Conservation (phyloP, 2,329 filamentous ascomycete species). For the Fusarium clavum region DNA sequence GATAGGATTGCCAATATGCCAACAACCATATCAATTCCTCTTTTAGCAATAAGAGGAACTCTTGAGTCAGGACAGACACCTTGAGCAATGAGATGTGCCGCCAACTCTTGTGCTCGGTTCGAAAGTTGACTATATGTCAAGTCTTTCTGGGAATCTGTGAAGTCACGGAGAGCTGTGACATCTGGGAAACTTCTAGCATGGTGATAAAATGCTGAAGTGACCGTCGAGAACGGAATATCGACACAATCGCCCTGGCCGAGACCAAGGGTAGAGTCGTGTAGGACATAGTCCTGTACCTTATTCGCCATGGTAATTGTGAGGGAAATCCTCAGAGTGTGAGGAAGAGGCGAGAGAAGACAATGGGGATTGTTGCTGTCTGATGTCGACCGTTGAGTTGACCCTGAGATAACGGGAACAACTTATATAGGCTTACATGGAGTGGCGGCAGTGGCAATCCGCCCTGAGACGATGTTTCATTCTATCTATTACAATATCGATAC, state of each 20-base stretch:
- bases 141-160: constrained; percentile 47
- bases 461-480: constrained; percentile 34
- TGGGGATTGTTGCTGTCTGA: constrained; percentile 29
- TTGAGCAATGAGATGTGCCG: constrained; percentile 52
- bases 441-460: constrained; percentile 25
- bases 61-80: constrained; percentile 60
- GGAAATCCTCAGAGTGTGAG: neutral
- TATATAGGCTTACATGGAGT: constrained; percentile 37
- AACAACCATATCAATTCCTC: constrained; percentile 67
- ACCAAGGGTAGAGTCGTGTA: constrained; percentile 1
- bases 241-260: constrained; percentile 38
- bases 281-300: constrained; percentile 8
- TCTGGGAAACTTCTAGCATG: constrained; percentile 53
- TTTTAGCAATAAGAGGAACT: constrained; percentile 66
- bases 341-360: constrained; percentile 21
- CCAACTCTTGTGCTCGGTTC: constrained; percentile 55
- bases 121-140: constrained; percentile 61
- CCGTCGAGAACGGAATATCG: constrained; percentile 52
- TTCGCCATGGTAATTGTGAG: constrained; percentile 20
- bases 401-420: constrained; percentile 35
- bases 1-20: constrained; percentile 68
- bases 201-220: constrained; percentile 55
- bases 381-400: constrained; percentile 33
- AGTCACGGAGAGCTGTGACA: constrained; percentile 54
- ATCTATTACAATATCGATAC: constrained; percentile 15